Conservation (phyloP, 1,284 basidiomycete species). For the Gomphus sp. region DNA sequence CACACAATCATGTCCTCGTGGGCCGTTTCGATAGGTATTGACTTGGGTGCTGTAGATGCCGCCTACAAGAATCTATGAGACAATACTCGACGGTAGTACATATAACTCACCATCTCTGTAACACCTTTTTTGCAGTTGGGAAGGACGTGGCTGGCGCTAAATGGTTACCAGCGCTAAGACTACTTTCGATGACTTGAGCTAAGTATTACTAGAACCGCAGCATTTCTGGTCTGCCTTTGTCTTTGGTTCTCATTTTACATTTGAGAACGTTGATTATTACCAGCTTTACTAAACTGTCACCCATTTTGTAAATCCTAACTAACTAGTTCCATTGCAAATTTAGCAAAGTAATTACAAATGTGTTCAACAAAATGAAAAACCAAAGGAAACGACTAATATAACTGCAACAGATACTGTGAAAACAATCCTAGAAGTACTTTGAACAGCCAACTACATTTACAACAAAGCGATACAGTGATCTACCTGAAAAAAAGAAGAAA, state of each 20-base stretch:
- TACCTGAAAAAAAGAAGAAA: background rate
- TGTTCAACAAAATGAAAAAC: background rate
- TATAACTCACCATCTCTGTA: background rate
- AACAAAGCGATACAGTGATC: background rate
- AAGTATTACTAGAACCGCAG: too few relatives aligned
- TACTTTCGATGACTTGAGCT: too few relatives aligned
- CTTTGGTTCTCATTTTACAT: too few relatives aligned
- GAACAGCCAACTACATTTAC: background rate
- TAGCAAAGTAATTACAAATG: too few relatives aligned
- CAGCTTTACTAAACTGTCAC: too few relatives aligned
- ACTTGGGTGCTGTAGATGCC: slow-evolving; percentile 50
- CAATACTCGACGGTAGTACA: background rate
- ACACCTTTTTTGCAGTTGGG: background rate
- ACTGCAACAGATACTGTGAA: background rate
- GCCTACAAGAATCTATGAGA: slow-evolving; percentile 26
- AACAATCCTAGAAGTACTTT: background rate
- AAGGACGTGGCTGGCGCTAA: background rate
- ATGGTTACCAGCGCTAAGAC: background rate
- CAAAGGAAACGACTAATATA: background rate
- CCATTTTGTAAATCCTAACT: too few relatives aligned
- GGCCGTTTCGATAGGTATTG: slow-evolving; percentile 78
- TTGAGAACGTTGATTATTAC: too few relatives aligned
- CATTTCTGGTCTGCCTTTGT: too few relatives aligned
- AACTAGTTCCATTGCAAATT: too few relatives aligned
- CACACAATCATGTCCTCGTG: slow-evolving; percentile 95